These are phyloP conservation scores for Xylaria sp. DNA, from an alignment of 2,329 filamentous ascomycete species.

Conservation along the genomic window DNA sequence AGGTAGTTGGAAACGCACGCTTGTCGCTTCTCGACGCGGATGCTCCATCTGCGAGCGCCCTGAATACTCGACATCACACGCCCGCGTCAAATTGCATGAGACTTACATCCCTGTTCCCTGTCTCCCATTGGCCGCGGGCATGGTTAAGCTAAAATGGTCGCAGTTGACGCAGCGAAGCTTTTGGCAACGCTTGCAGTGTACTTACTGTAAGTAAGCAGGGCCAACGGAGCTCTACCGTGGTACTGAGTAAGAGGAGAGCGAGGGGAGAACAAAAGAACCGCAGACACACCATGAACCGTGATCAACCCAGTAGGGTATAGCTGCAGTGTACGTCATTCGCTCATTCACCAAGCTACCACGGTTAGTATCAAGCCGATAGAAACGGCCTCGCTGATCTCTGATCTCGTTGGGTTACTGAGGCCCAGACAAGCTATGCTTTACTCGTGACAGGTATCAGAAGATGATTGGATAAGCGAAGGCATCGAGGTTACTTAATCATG, in stretches of 20 bases:
- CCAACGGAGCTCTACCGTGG: constrained; percentile 29
- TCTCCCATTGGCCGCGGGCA: constrained; percentile 41
- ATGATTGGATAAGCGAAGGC: neutral
- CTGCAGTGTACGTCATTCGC: constrained; percentile 15
- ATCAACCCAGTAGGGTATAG: constrained; percentile 3
- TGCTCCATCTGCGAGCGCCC: constrained; percentile 32
- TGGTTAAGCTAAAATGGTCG: constrained; percentile 36
- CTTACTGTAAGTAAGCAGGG: too few relatives aligned
- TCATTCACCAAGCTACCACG: constrained; percentile 11
- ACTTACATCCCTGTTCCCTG: constrained; percentile 37
- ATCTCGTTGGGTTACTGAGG: constrained; percentile 1
- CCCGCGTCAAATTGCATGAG: constrained; percentile 45
- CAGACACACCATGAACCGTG: constrained; percentile 8
- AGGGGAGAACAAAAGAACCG: constrained; percentile 23
- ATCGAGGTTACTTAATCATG: neutral
- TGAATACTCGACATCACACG: constrained; percentile 39
- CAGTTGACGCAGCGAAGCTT: constrained; percentile 34
- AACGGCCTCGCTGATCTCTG: neutral
- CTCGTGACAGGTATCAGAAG: constrained; percentile 8
- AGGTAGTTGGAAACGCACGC: constrained; percentile 31
- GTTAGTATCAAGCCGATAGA: constrained; percentile 4
- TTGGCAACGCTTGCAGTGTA: constrained; percentile 37
- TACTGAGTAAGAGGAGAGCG: constrained; percentile 1
- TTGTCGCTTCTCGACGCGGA: constrained; percentile 44
- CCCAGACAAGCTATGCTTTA: constrained; percentile 1